Base-by-base conservation (phyloP, 2,329 filamentous ascomycete genomes). In the Clarireedia paspali region DNA sequence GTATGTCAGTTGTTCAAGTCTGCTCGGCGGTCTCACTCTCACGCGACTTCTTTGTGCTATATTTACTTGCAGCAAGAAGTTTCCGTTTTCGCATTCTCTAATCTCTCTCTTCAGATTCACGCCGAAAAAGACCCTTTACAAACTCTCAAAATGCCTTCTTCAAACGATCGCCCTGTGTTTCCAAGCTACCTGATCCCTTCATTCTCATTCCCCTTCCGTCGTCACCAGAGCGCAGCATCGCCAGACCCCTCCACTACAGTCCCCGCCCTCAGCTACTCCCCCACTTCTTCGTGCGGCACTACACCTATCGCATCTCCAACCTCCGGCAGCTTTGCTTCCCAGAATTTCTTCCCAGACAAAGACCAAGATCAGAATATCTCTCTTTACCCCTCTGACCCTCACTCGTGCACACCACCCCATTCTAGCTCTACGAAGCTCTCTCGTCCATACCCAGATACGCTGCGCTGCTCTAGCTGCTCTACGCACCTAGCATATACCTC, bases 401-500 rank as follows among this genome's bases (percentile, higher is more conserved):
- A 15, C n/a, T 46, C 27, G 4, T 26, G n/a, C 40, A 46, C 26
- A 10, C 50, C 42, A 44, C 9, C 38, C 23, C 51, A 12, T 38
- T 7, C 17, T 38, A n/a, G 24, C 55, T 10, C 39, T 50, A 4
- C 34, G 4, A 42, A 47, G 49, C 70, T 83, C 6, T 63, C 71
- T 17, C 75, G 74, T 56, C 67, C 69, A 24, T 73, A 74, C 0
- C 79, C 80, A 5, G 75, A 81, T 64, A 82, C 79, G 1, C 70
- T 87, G 50, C 77, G 81, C 60, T 87, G 83, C 70, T 72, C 74
- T 36, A 73, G 70, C 50, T 87, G 83, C 72, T 74, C 80, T 12
- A 73, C 77, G 54, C 81, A 87, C 67, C 68, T 87, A n/a, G 83
- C 81, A 17, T 81, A 82, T 64, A 67, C 74, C 15, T 75, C 77